Percentiles rank a stretch among this genome's conserved stretches.
Evolutionary conservation across 441 rosid genomes (phyloP).

Genomic region (Cnidoscolus chayamansa): DNA sequence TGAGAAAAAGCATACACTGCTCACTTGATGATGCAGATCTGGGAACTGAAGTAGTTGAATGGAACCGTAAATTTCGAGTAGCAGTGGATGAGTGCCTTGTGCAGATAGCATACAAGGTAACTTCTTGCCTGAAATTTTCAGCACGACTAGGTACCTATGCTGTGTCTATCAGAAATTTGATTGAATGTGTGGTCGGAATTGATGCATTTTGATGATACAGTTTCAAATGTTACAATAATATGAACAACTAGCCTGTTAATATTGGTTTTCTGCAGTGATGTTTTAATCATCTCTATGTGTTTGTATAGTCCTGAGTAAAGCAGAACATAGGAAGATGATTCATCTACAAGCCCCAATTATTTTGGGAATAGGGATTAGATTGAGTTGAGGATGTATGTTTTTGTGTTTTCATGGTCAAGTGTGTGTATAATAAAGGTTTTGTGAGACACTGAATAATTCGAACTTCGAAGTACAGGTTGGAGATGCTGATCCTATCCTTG

Average conservation of each 20-base stretch:
- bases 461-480: conserved; percentile 51
- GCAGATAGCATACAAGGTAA: conserved; percentile 72
- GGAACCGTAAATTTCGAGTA: conserved; percentile 60
- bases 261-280: too few species aligned
- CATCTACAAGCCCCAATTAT: too few species aligned
- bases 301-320: too few species aligned
- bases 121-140: conserved; percentile 2
- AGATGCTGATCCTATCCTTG: conserved; percentile 90
- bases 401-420: not conserved
- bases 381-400: not conserved
- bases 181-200: not conserved
- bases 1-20: conserved; percentile 79
- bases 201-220: too few species aligned
- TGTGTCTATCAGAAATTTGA: not conserved
- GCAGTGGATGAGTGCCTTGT: conserved; percentile 84
- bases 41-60: conserved; percentile 65
- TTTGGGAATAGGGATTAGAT: not conserved
- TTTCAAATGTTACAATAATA: not conserved
- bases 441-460: not conserved
- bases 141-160: not conserved
- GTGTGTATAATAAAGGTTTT: not conserved
- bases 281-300: too few species aligned
- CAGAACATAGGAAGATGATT: too few species aligned
- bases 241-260: not conserved
- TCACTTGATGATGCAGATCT: conserved; percentile 76